Percentiles rank a stretch among this genome's conserved stretches.
Evolutionary conservation across 2,329 filamentous ascomycete genomes (phyloP).

Genomic region (Neofusicoccum parvum): DNA sequence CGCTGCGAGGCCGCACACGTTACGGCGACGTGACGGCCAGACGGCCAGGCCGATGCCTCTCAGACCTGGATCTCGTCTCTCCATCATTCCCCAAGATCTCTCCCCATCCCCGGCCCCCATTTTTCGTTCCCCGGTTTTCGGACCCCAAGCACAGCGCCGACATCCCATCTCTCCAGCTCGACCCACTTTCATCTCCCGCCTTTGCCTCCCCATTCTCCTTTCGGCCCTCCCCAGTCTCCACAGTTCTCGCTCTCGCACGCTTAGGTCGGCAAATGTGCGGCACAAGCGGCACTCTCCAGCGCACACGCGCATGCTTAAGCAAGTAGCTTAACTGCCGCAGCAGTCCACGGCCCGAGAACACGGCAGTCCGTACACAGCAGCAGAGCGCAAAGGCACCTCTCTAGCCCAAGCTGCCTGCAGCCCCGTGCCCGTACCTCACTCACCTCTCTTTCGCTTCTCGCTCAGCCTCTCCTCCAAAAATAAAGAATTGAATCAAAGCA

Average conservation of each 20-base stretch:
- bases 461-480: neutral
- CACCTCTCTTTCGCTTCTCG: neutral
- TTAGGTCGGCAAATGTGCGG: neutral
- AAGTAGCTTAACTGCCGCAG: neutral
- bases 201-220: neutral
- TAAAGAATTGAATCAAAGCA: neutral
- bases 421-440: neutral
- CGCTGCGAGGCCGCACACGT: neutral
- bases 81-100: neutral
- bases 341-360: no score
- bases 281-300: neutral
- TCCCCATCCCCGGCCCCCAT: constrained; percentile 13
- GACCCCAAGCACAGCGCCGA: neutral
- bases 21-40: neutral
- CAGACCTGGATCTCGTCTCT: neutral
- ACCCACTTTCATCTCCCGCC: neutral
- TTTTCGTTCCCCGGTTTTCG: constrained; percentile 6
- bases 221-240: neutral
- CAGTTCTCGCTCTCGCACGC: neutral
- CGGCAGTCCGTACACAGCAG: no score
- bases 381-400: no score
- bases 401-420: neutral
- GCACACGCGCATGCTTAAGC: neutral
- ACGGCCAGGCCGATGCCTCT: neutral
- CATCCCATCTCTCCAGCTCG: neutral